phyloP scores from a whole-genome alignment of 2,329 filamentous ascomycete species.

The Lecanoromycetidae sp. region DNA sequence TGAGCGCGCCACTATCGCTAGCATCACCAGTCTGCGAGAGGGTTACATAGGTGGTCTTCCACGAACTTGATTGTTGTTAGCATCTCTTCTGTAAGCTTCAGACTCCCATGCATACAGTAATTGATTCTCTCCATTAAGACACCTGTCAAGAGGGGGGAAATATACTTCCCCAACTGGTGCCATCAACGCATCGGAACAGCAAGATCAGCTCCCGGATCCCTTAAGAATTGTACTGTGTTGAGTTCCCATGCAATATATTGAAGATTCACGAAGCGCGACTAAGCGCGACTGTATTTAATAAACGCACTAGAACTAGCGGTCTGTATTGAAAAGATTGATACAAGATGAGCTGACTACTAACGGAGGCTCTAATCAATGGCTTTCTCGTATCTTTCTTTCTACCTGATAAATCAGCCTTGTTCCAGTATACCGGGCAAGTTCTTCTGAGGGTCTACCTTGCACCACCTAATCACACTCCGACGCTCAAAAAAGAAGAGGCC shows the following conservation, averaged over 20 bases:
- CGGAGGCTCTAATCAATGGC: no score
- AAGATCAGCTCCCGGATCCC: no score
- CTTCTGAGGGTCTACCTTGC: no score
- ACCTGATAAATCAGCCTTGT: no score
- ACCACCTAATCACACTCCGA: no score
- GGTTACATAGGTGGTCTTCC: conserved; percentile 44
- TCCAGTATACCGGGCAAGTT: no score
- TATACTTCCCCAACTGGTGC: conserved; percentile 60
- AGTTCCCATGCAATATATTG: neutral
- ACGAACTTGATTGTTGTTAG: conserved; percentile 39
- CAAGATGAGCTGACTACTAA: no score
- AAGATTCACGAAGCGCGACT: neutral
- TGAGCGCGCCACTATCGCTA: conserved; percentile 45
- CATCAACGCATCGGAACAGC: conserved; percentile 40
- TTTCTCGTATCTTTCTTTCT: no score
- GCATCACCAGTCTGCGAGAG: conserved; percentile 31
- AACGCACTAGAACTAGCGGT: neutral
- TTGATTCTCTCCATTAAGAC: conserved; percentile 65
- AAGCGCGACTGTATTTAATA: neutral
- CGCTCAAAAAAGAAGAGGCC: no score
- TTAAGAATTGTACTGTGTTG: no score
- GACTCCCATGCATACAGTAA: conserved; percentile 48
- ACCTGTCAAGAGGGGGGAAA: conserved; percentile 75
- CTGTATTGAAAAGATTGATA: neutral
- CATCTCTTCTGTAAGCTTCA: neutral